Conservation (phyloP, 352 stramenopile species). For the Thraustochytrium striatum region DNA sequence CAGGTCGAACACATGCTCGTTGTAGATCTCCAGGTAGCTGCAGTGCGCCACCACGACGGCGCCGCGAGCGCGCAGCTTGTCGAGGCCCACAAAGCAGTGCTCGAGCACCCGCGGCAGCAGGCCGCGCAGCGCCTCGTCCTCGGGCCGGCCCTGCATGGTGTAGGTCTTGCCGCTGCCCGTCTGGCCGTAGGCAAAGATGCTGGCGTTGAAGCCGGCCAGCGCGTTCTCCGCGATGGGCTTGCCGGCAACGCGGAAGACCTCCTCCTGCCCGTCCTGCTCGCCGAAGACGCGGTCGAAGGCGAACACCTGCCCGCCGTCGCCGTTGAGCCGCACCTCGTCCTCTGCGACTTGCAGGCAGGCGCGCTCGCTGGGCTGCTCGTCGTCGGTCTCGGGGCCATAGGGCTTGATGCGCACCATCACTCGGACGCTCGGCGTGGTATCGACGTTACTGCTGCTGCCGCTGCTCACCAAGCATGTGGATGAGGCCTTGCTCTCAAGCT, state of each 20-base stretch:
- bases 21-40: slow-evolving; percentile 62
- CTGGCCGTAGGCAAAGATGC: slow-evolving; percentile 49
- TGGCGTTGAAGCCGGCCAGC: slow-evolving; percentile 81
- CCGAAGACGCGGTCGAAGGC: slow-evolving; percentile 54
- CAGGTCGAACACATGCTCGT: slow-evolving; percentile 60
- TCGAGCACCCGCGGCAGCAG: slow-evolving; percentile 58
- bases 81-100: slow-evolving; percentile 50
- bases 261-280: slow-evolving; percentile 43
- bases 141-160: slow-evolving; percentile 51
- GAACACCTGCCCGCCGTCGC: slow-evolving; percentile 37
- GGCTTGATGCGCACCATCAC: too few species aligned
- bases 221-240: slow-evolving; percentile 61
- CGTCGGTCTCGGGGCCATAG: too few species aligned
- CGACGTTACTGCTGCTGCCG: too few species aligned
- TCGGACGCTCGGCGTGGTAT: too few species aligned
- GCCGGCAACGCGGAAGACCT: slow-evolving; percentile 59
- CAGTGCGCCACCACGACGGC: slow-evolving; percentile 51
- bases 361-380: too few species aligned
- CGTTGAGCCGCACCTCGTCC: too few species aligned
- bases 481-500: too few species aligned
- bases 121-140: slow-evolving; percentile 42
- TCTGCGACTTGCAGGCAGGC: too few species aligned
- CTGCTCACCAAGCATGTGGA: too few species aligned
- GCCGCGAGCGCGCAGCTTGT: slow-evolving; percentile 15
- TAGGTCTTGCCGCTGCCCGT: slow-evolving; percentile 48